These are phyloP conservation scores for Cymbopogon flexuosus DNA, from an alignment of 202 grass and related monocot species.

Conservation along the genomic window DNA sequence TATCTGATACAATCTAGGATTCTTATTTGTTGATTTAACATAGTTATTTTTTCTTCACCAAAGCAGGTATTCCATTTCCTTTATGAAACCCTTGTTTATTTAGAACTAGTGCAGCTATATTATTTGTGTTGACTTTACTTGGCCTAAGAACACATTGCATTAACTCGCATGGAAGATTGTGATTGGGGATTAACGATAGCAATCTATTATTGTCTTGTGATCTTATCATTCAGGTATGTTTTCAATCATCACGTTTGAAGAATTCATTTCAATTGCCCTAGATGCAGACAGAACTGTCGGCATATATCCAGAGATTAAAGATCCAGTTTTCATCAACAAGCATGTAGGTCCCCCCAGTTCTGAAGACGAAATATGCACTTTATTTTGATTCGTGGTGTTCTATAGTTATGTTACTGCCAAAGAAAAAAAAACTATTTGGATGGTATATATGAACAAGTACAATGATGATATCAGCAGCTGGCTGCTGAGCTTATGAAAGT, in stretches of 20 bases:
- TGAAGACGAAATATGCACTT: background rate
- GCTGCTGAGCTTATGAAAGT: constrained; percentile 14
- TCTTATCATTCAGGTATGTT: constrained; percentile 44
- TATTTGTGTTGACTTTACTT: background rate
- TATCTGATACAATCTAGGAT: background rate
- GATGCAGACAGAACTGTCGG: constrained; percentile 68
- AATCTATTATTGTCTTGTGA: background rate
- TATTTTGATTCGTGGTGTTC: background rate
- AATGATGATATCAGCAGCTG: background rate
- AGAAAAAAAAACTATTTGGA: background rate
- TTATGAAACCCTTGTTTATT: background rate
- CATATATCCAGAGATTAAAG: constrained; percentile 74
- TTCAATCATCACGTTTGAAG: constrained; percentile 75
- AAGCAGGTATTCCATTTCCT: background rate
- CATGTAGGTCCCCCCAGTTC: constrained; percentile 39
- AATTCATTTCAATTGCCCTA: constrained; percentile 65
- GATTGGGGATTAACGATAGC: background rate
- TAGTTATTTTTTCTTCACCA: background rate
- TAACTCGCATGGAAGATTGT: background rate
- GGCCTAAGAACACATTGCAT: constrained; percentile 12
- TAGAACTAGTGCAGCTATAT: background rate
- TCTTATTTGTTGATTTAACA: constrained; percentile 1
- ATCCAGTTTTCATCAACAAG: constrained; percentile 77
- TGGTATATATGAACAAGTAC: background rate
- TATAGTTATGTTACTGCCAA: background rate